Percentiles rank a stretch among this genome's conserved stretches.
phyloP scores from a whole-genome alignment of 2,329 filamentous ascomycete genomes.

The Fusarium virguliforme region DNA sequence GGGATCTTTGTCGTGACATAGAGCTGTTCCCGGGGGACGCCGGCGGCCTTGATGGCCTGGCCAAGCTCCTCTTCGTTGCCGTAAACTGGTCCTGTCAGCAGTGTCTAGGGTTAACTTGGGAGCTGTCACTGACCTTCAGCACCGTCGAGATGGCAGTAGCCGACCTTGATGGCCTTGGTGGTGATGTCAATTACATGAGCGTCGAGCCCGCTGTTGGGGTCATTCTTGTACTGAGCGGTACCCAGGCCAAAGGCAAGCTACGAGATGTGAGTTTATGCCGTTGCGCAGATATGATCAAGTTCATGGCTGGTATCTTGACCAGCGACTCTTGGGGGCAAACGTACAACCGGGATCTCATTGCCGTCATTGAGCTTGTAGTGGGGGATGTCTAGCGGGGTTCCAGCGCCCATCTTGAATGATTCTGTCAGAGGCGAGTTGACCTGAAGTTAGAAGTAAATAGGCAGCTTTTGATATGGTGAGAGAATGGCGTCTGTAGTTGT shows the following conservation, averaged over 20 bases:
- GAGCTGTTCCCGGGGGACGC: constrained; percentile 76
- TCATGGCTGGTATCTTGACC: background rate
- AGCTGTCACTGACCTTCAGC: constrained; percentile 72
- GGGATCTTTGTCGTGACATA: constrained; percentile 77
- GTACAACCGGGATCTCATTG: constrained; percentile 78
- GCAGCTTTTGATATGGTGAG: background rate
- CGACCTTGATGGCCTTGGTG: constrained; percentile 77
- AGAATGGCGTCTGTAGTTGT: background rate
- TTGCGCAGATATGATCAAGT: background rate
- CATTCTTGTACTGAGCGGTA: constrained; percentile 74
- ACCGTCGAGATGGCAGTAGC: constrained; percentile 81
- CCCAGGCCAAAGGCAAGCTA: constrained; percentile 82
- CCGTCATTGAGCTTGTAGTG: constrained; percentile 81
- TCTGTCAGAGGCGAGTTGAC: too few species aligned
- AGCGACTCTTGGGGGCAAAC: constrained; percentile 34
- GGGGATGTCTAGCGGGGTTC: constrained; percentile 60
- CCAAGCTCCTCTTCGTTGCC: constrained; percentile 80
- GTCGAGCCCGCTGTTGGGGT: constrained; percentile 68
- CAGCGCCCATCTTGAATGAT: constrained; percentile 31
- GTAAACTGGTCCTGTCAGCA: constrained; percentile 63
- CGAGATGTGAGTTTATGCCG: constrained; percentile 11
- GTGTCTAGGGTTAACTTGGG: too few species aligned
- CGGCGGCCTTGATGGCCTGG: constrained; percentile 77
- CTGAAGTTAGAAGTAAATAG: background rate
- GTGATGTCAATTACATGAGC: constrained; percentile 65